These are phyloP conservation scores for Daucus carota DNA, from an alignment of 129 eudicot species.

Conservation along the genomic window DNA sequence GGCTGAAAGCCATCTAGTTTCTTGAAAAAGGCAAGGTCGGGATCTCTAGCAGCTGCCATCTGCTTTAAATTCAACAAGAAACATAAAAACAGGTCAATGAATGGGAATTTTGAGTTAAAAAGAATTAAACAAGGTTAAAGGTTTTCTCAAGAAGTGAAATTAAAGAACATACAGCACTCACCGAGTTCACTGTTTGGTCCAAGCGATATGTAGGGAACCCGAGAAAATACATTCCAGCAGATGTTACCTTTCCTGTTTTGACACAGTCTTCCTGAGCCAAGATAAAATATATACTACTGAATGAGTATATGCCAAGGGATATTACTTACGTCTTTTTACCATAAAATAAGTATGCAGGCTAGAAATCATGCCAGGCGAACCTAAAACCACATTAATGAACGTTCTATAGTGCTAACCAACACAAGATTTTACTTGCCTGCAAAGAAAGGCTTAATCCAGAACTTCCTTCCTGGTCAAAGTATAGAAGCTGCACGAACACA, in stretches of 20 bases:
- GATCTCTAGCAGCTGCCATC: constrained; percentile 76
- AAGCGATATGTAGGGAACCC: constrained; percentile 90
- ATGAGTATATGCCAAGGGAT: background rate
- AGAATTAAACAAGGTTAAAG: background rate
- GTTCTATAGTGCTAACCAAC: background rate
- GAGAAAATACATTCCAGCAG: constrained; percentile 96
- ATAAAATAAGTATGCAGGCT: background rate
- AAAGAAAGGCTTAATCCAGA: constrained; percentile 80
- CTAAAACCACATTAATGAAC: background rate
- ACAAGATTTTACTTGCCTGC: constrained; percentile 44
- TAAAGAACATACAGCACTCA: constrained; percentile 28
- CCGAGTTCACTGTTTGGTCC: constrained; percentile 64
- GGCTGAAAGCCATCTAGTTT: constrained; percentile 96
- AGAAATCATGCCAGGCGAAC: background rate
- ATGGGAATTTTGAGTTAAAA: background rate
- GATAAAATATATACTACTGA: background rate
- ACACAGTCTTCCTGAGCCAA: constrained; percentile 68
- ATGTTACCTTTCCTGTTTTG: constrained; percentile 80
- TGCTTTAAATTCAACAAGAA: constrained; percentile 28
- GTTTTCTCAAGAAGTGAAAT: background rate
- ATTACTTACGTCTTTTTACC: background rate
- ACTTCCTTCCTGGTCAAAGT: constrained; percentile 81
- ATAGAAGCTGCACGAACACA: constrained; percentile 65
- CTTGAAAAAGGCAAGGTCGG: constrained; percentile 78
- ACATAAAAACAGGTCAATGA: background rate